phyloP scores from a whole-genome alignment of 441 rosid species.

The Jatropha multifida region DNA sequence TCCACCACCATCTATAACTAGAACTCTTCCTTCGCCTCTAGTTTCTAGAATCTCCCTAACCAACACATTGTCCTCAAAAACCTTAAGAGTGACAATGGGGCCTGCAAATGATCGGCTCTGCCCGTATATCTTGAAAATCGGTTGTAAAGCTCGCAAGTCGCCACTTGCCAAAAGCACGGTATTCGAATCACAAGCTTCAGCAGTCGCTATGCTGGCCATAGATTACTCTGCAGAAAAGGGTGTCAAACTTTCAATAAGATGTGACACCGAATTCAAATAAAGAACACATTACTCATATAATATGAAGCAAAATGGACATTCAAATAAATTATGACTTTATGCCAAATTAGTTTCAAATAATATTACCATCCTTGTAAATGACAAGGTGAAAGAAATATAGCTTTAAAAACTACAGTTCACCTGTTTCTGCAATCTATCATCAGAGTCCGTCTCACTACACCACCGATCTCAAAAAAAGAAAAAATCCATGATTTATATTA shows the following conservation, averaged over 20 bases:
- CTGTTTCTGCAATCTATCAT: not conserved
- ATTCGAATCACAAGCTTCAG: constrained; percentile 82
- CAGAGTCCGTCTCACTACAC: not conserved
- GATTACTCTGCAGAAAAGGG: constrained; percentile 18
- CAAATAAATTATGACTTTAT: not conserved
- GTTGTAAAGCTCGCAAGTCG: constrained; percentile 69
- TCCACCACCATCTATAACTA: constrained; percentile 84
- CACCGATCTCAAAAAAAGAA: not conserved
- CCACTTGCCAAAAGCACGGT: constrained; percentile 49
- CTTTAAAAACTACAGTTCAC: not conserved
- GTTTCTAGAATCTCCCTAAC: constrained; percentile 67
- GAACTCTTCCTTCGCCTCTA: constrained; percentile 73
- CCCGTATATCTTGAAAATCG: constrained; percentile 70
- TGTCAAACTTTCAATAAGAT: not conserved
- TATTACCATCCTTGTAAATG: not conserved
- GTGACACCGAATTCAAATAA: not conserved
- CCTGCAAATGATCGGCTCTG: constrained; percentile 65
- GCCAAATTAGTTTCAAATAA: not conserved
- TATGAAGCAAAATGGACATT: not conserved
- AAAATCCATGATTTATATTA: not conserved
- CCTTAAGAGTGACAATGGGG: constrained; percentile 67
- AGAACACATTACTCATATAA: not conserved
- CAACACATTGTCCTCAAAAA: constrained; percentile 80
- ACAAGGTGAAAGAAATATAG: not conserved
- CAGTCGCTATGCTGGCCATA: constrained; percentile 66